phyloP scores from a whole-genome alignment of 768 basidiomycete genomes.

The Calocera viscosa region DNA sequence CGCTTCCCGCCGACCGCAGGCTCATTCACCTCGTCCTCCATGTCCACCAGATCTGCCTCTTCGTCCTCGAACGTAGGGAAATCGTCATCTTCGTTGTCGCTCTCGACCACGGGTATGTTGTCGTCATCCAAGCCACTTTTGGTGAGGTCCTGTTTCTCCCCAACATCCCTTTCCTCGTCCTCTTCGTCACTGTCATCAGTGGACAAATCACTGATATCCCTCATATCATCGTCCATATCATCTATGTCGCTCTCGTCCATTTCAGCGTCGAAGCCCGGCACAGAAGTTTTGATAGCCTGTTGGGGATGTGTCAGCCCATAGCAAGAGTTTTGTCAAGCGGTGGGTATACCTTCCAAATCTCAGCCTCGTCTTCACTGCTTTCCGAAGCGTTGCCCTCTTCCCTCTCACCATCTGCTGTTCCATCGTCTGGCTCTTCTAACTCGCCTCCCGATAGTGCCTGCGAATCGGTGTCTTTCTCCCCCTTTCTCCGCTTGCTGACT shows the following conservation, averaged over 20 bases:
- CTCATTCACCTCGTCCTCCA: conserved; percentile 20
- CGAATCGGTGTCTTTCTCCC: conserved; percentile 26
- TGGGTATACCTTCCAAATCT: conserved; percentile 72
- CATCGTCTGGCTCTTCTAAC: conserved; percentile 30
- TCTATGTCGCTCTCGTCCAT: conserved; percentile 23
- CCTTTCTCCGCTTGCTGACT: conserved; percentile 36
- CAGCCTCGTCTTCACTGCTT: conserved; percentile 43
- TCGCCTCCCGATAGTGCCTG: conserved; percentile 20
- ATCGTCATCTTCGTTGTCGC: too few species aligned
- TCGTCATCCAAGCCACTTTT: conserved; percentile 26
- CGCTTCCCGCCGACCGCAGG: conserved; percentile 3
- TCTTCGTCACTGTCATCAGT: conserved; percentile 41
- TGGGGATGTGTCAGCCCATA: conserved; percentile 11
- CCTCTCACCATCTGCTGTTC: conserved; percentile 24
- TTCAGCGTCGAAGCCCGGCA: conserved; percentile 48
- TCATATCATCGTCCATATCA: conserved; percentile 26
- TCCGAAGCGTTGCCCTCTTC: conserved; percentile 22
- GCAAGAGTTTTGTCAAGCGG: neutral
- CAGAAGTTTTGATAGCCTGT: conserved; percentile 80
- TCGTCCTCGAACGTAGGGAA: conserved; percentile 33
- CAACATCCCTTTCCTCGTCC: too few species aligned
- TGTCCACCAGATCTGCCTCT: conserved; percentile 22
- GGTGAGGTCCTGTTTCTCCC: too few species aligned
- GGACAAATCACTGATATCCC: conserved; percentile 32
- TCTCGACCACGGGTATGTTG: too few species aligned